A percentile compares a stretch with the other conserved stretches of the same genome.
Conservation (phyloP, 2,329 filamentous ascomycete genomes). For the Colletotrichum eleusines region DNA sequence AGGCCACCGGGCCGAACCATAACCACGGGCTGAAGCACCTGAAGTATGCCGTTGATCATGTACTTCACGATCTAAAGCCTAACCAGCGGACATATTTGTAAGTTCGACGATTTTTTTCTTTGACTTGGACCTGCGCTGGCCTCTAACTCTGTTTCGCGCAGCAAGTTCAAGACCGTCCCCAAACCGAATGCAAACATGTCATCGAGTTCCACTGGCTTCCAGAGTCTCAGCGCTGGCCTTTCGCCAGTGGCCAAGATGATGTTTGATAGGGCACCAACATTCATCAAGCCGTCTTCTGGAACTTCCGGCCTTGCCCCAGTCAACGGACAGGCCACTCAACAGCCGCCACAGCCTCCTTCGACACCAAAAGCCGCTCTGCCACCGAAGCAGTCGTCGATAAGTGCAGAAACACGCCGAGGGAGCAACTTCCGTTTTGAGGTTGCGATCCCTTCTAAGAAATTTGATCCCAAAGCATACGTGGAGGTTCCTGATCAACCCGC, state of each 20-base stretch:
- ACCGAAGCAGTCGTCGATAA: slow-evolving; percentile 39
- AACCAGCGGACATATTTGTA: slow-evolving; percentile 79
- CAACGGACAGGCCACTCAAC: slow-evolving; percentile 45
- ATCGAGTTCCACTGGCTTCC: slow-evolving; percentile 40
- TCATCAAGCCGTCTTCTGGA: slow-evolving; percentile 56
- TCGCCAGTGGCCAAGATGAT: slow-evolving; percentile 65
- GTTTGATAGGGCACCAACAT: slow-evolving; percentile 56
- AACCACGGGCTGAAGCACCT: slow-evolving; percentile 61
- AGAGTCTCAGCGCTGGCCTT: slow-evolving; percentile 55
- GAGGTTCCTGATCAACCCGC: slow-evolving; percentile 48
- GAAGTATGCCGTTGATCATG: slow-evolving; percentile 78
- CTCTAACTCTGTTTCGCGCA: slow-evolving; percentile 51
- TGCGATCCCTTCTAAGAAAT: slow-evolving; percentile 59
- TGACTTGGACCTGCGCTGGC: background rate
- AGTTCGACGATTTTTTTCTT: slow-evolving; percentile 44
- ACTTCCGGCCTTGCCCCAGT: slow-evolving; percentile 46
- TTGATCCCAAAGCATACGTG: slow-evolving; percentile 54
- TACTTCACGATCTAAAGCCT: slow-evolving; percentile 79
- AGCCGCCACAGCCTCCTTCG: slow-evolving; percentile 29
- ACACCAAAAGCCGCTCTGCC: slow-evolving; percentile 41
- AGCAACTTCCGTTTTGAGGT: slow-evolving; percentile 61
- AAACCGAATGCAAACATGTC: slow-evolving; percentile 49
- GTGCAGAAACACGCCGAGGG: slow-evolving; percentile 49
- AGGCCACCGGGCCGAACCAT: slow-evolving; percentile 72
- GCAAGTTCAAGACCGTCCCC: slow-evolving; percentile 69